A percentile compares a stretch with the other conserved stretches of the same genome.
phyloP scores from a whole-genome alignment of 495 filamentous ascomycete species.

The Letharia lupina region DNA sequence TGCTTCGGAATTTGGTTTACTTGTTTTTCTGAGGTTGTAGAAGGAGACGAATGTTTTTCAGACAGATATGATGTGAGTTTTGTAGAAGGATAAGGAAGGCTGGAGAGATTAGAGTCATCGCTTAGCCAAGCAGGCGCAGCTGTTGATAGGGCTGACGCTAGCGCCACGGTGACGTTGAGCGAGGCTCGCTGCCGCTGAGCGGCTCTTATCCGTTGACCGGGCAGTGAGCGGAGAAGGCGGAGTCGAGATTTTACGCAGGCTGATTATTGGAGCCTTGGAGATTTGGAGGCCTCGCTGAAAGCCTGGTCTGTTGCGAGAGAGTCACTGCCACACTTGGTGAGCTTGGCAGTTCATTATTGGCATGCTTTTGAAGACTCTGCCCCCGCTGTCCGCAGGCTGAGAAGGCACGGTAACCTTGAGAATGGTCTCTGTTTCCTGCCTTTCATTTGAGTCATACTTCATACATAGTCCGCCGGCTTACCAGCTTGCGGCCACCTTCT shows the following conservation, averaged over 20 bases:
- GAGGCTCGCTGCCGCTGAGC: neutral
- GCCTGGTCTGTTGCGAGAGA: neutral
- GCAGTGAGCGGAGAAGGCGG: neutral
- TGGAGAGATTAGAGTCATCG: neutral
- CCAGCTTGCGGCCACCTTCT: no score
- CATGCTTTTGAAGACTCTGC: no score
- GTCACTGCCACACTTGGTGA: neutral
- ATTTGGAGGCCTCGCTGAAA: neutral
- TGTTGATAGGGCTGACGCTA: constrained; percentile 7
- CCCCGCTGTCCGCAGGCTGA: no score
- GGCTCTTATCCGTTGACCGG: neutral
- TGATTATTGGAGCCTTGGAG: neutral
- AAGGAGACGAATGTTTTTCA: neutral
- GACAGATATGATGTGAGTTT: neutral
- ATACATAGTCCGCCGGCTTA: no score
- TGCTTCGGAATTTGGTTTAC: neutral
- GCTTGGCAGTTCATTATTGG: neutral
- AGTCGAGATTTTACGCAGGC: neutral
- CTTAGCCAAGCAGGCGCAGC: constrained; percentile 5
- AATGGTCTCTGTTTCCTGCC: no score
- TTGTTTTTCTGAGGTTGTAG: neutral
- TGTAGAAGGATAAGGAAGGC: neutral
- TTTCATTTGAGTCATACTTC: no score
- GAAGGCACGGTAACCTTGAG: no score
- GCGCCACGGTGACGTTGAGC: neutral